Base-by-base conservation (phyloP, 1,284 basidiomycete genomes). In the Malassezia sympodialis region DNA sequence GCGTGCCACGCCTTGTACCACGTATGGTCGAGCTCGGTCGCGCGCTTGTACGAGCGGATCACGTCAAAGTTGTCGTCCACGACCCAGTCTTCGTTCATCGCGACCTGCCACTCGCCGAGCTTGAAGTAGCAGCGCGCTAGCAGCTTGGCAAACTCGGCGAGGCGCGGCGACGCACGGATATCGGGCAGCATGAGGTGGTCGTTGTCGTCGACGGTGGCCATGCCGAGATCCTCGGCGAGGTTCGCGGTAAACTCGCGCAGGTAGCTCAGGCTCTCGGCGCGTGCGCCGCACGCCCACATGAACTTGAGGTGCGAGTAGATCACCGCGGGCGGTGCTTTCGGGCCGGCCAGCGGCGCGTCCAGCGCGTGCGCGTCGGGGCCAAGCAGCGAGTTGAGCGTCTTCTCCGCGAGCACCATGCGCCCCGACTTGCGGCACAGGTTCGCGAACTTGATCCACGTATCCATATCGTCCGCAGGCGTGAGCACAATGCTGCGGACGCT, bases 1-100 rank as follows among this genome's bases (percentile, higher is more conserved):
- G 90, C 91, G 75, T 98, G 93, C 93, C 93, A 96, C 15, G 93
- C 94, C 76, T 96, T 96, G 77, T 96, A 96, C 93, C 93, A 98
- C 37, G 81, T 81, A 6, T 86, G 82, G 75, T 98, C 94, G 60
- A 90, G 88, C 71, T 89, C 86, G 2, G 93, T 96, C 0, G 94
- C 88, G 32, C 86, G 79, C 51, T 83, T 80, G 76, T 94, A 98
- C 26, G 88, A 85, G 61, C 85, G 66, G 49, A 74, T 73, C n/a
- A 74, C 72, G 51, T 74, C 68, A 56, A 61, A 68, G 39, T 60
- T 61, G 50, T 67, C 66, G 53, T 74, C 72, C 17, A 53, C 59
- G 32, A 68, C 82, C 90, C 89, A 90, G 58, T 84, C 80, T 51
- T 86, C 82, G 68, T 84, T 82, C 35, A 93, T 77, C 15, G 84